Evolutionary conservation across 768 basidiomycete species (phyloP), one percentile per base, ranked within the genome.

Genomic region (Rhodotorula babjevae): DNA sequence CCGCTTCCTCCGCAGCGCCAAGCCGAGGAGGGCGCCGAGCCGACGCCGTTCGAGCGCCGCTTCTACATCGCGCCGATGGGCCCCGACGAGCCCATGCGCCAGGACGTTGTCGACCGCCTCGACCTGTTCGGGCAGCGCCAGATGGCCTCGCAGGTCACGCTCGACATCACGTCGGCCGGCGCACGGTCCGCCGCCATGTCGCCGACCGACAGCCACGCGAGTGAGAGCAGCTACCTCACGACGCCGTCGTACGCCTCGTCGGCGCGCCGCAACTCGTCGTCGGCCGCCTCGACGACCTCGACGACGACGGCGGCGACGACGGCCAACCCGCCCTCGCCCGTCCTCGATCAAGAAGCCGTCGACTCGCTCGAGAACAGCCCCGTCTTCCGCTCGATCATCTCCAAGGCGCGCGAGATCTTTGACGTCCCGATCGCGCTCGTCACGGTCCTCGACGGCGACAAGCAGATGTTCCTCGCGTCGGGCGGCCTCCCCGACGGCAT

Each of bases 381-480:
- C 65, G 59, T 65, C 57, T 74, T 74, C 65, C 61, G 66, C n/a
- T 47, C 55, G n/a, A 63, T 74, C 58, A 63, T 74, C 19, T 46
- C 65, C 14, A 60, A 61, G 16, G 58, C 56, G 23, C 61, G 57
- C 42, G 67, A 68, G 33, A 44, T 74, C 25, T 67, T 74, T 62
- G 19, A 63, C 19, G 50, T 65, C 3, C 18, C 59, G 1, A 65
- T 70, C 15, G 63, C 68, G 9, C 52, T 67, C 56, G 29, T 74
- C 33, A 74, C 70, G 16, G 61, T 77, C 33, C 67, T 78, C 47
- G 74, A 78, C 61, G 71, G 75, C 61, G 72, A 77, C 27, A 58
- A 67, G 55, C 77, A 77, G 56, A 61, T 78, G n/a, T 75, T 76
- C 72, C 65, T 78, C 47, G 76, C 72, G 19, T 73, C 72, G 6